A percentile compares a stretch with the other conserved stretches of the same genome.
phyloP scores from a whole-genome alignment of 495 filamentous ascomycete genomes.

The Aspergillus avenaceus region DNA sequence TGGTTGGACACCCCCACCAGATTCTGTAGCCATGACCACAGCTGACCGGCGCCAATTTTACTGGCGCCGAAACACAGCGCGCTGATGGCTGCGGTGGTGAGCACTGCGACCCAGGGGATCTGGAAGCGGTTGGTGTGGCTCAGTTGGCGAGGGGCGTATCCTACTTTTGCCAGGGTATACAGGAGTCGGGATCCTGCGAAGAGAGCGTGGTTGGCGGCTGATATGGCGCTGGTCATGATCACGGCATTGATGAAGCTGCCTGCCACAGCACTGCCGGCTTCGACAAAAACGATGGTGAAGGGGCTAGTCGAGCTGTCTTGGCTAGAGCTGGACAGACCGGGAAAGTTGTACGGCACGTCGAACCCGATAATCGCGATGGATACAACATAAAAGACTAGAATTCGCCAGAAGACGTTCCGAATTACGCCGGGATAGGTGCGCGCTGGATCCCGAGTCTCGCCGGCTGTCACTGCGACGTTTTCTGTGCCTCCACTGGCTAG shows the following conservation, averaged over 20 bases:
- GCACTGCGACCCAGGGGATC: constrained; percentile 56
- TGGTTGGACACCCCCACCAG: too few species aligned
- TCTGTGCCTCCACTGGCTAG: constrained; percentile 53
- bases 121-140: constrained; percentile 49
- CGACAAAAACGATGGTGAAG: constrained; percentile 50
- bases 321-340: constrained; percentile 38
- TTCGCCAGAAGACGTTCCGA: constrained; percentile 52
- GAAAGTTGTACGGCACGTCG: constrained; percentile 51
- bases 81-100: constrained; percentile 50
- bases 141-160: constrained; percentile 46
- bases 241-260: constrained; percentile 55
- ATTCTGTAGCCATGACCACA: constrained; percentile 58
- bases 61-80: constrained; percentile 57
- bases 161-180: constrained; percentile 43
- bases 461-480: constrained; percentile 53
- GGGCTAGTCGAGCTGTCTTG: constrained; percentile 41
- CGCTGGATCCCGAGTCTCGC: constrained; percentile 47
- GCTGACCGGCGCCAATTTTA: constrained; percentile 56
- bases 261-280: constrained; percentile 44
- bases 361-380: constrained; percentile 47
- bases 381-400: constrained; percentile 49
- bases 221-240: constrained; percentile 51
- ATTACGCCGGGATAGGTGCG: constrained; percentile 44
- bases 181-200: constrained; percentile 51
- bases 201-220: constrained; percentile 50